phyloP scores from a whole-genome alignment of 129 eudicot genomes.

The Sambucus nigra region DNA sequence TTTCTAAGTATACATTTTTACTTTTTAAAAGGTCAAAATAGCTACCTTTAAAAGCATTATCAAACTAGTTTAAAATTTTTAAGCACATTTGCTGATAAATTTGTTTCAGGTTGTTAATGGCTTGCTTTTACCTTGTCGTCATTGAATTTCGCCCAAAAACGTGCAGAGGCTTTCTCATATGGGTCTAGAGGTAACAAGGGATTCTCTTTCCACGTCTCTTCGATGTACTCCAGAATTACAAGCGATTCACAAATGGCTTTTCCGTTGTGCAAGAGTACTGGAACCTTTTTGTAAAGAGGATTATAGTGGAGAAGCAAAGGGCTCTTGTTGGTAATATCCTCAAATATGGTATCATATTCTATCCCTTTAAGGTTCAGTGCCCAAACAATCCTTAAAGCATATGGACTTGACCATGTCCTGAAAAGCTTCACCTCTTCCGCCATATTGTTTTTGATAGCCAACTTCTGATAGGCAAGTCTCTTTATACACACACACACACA shows the following conservation, averaged over 20 bases:
- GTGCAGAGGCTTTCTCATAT: constrained; percentile 43
- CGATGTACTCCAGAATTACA: constrained; percentile 36
- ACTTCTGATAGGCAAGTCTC: neutral
- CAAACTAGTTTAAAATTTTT: too few species aligned
- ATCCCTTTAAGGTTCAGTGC: constrained; percentile 46
- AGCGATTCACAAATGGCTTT: constrained; percentile 44
- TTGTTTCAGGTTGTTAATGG: constrained; percentile 4
- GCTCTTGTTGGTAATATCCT: constrained; percentile 40
- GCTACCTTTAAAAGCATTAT: too few species aligned
- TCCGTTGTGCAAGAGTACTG: constrained; percentile 53
- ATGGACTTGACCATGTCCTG: constrained; percentile 66
- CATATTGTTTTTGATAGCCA: constrained; percentile 12
- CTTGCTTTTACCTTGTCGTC: constrained; percentile 65
- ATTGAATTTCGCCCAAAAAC: constrained; percentile 53
- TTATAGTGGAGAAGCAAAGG: constrained; percentile 36
- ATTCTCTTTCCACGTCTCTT: constrained; percentile 39
- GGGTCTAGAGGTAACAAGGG: constrained; percentile 49
- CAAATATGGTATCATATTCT: constrained; percentile 37
- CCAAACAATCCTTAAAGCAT: constrained; percentile 43
- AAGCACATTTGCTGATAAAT: neutral
- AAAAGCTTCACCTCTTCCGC: constrained; percentile 57
- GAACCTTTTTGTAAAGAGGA: constrained; percentile 49
- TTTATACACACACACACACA: neutral
- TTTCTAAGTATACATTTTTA: too few species aligned
- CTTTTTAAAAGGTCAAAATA: too few species aligned